A percentile compares a stretch with the other conserved stretches of the same genome.
phyloP scores from a whole-genome alignment of 257 asterid genomes.

The Cruciata laevipes region DNA sequence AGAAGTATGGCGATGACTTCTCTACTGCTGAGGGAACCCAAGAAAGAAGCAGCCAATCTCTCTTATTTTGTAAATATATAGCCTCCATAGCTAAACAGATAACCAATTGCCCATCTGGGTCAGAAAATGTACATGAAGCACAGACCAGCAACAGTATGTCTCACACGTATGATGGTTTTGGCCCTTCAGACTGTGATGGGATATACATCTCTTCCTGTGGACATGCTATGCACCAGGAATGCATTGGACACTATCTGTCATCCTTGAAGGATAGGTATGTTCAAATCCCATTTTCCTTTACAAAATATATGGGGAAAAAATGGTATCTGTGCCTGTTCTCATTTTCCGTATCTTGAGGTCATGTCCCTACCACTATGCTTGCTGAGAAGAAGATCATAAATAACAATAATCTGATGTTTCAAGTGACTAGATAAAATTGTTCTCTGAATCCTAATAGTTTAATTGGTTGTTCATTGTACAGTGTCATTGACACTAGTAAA shows the following conservation, averaged over 20 bases:
- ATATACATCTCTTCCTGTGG: slow-evolving; percentile 89
- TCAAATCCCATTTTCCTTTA: not conserved
- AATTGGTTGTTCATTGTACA: not conserved
- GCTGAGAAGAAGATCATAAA: too few species aligned
- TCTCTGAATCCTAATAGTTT: not conserved
- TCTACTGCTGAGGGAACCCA: too few species aligned
- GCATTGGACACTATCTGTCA: slow-evolving; percentile 80
- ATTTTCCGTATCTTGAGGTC: too few species aligned
- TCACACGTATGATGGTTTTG: slow-evolving; percentile 47
- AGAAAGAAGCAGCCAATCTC: too few species aligned
- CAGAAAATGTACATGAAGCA: too few species aligned
- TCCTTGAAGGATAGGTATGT: slow-evolving; percentile 82
- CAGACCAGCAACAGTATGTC: slow-evolving; percentile 28
- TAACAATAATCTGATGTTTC: not conserved
- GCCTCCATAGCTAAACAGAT: too few species aligned
- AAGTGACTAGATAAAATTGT: not conserved
- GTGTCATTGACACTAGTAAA: not conserved
- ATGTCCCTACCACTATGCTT: too few species aligned
- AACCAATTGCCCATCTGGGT: too few species aligned
- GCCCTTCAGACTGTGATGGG: slow-evolving; percentile 68
- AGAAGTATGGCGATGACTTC: too few species aligned
- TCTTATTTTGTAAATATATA: too few species aligned
- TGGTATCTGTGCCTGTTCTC: not conserved
- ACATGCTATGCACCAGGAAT: slow-evolving; percentile 96
- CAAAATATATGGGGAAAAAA: not conserved